Percentiles rank a stretch among this genome's conserved stretches.
Evolutionary conservation across 768 basidiomycete genomes (phyloP).

Genomic region (Calocybe gangraenosa): DNA sequence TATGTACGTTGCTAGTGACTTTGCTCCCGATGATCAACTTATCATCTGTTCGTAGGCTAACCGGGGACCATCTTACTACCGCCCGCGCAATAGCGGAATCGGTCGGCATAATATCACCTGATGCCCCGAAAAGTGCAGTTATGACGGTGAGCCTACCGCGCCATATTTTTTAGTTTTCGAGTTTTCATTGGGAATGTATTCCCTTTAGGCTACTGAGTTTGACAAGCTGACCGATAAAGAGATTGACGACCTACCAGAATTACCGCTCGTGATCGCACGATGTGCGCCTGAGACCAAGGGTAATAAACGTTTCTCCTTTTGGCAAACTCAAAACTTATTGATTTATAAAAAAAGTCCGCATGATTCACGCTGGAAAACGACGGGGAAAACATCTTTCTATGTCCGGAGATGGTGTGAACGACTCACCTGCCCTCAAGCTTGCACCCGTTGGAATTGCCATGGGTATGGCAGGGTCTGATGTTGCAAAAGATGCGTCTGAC

Average conservation of each 20-base stretch:
- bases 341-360: no score
- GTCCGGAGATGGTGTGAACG: slow-evolving; percentile 59
- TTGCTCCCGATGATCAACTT: neutral
- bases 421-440: slow-evolving; percentile 52
- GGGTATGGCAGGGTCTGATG: slow-evolving; percentile 53
- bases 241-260: slow-evolving; percentile 42
- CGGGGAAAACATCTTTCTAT: slow-evolving; percentile 50
- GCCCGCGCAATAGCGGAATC: slow-evolving; percentile 47
- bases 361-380: slow-evolving; percentile 57
- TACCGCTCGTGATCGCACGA: slow-evolving; percentile 57
- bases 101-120: slow-evolving; percentile 42
- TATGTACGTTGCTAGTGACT: slow-evolving; percentile 22
- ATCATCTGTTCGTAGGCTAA: slow-evolving; percentile 35
- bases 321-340: no score
- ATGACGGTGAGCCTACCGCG: slow-evolving; percentile 25
- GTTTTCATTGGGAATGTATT: no score
- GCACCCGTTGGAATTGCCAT: slow-evolving; percentile 56
- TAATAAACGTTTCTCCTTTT: slow-evolving; percentile 3
- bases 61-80: slow-evolving; percentile 50
- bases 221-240: slow-evolving; percentile 50
- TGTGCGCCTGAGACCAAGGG: slow-evolving; percentile 52
- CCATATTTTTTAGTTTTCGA: neutral
- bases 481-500: slow-evolving; percentile 51
- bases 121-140: slow-evolving; percentile 33
- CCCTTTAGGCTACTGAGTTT: slow-evolving; percentile 45